Evolutionary conservation across 1,284 basidiomycete genomes (phyloP).

Genomic region (Ustilago shanxiensis): DNA sequence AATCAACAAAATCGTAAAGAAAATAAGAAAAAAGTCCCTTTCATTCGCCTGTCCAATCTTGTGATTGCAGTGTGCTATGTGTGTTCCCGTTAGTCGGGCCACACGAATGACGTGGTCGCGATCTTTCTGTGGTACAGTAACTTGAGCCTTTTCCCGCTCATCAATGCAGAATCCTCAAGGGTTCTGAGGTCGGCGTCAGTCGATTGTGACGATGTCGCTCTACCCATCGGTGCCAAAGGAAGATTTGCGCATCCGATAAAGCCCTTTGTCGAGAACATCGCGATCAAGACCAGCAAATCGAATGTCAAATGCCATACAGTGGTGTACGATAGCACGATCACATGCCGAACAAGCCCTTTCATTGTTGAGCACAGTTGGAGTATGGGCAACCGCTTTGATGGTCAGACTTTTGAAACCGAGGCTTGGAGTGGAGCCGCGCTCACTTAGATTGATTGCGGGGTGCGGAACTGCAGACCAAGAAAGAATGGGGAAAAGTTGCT

Average conservation of each 20-base stretch:
- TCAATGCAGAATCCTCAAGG: not conserved
- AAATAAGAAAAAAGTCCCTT: not conserved
- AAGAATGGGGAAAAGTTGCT: not conserved
- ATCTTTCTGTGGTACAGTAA: too few species aligned
- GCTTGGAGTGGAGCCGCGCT: constrained; percentile 1
- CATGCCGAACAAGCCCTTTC: not conserved
- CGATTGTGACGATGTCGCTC: constrained; percentile 1
- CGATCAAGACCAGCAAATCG: not conserved
- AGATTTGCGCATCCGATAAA: not conserved
- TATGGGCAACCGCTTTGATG: not conserved
- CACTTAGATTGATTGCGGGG: not conserved
- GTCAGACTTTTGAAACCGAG: not conserved
- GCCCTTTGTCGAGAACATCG: not conserved
- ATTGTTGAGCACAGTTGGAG: not conserved
- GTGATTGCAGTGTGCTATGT: not conserved
- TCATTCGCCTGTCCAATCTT: not conserved
- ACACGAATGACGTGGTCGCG: not conserved
- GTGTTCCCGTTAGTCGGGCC: not conserved
- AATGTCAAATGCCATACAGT: too few species aligned
- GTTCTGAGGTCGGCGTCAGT: not conserved
- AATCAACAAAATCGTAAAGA: not conserved
- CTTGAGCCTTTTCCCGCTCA: not conserved
- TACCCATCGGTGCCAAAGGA: not conserved
- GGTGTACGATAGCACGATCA: not conserved
- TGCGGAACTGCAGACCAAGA: not conserved